Evolutionary conservation across 2,329 filamentous ascomycete species (phyloP), one percentile per base, ranked within the genome.

Genomic region (Cucurbitaria berberidis): DNA sequence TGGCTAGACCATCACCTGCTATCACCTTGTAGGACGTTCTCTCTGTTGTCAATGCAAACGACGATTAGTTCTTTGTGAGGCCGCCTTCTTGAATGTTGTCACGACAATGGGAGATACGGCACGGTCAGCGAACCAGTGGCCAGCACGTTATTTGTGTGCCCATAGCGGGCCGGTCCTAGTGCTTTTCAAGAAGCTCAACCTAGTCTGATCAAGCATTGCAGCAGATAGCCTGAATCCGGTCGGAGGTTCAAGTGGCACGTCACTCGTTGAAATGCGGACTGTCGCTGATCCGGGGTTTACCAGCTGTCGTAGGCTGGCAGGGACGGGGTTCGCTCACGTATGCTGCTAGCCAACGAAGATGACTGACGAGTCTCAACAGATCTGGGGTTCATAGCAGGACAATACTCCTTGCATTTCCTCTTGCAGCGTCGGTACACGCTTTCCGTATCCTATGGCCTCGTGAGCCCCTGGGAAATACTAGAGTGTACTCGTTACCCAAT

Each of bases 91-190:
- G 36, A 24, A 40, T 40, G 19, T 40, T 21, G 19, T 9, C 22
- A 22, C 9, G 10, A 22, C 19, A 40, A 8, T n/a, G n/a, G 34
- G n/a, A 18, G 34, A 36, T 18, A 18, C 15, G 4, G 19, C 10
- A 18, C 11, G 22, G 13, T 19, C n/a, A 24, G 26, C 19, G 40
- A 42, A 36, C 19, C 11, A 21, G 24, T 45, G 30, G 30, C 30
- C 15, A 8, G 5, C 18, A 36, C 11, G 26, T 15, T 39, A n/a
- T 5, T 48, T 21, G 16, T 48, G 22, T 64, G 74, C 10, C 67
- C 66, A 8, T 51, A 49, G 18, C 66, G 63, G 52, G 77, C 75
- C 48, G 77, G 78, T 59, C 74, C 76, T 1, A 50, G 49, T 3
- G 54, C 58, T 2, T 61, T 78, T 5, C 32, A n/a, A 16, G 15